Conservation (phyloP, 1,284 basidiomycete species). For the Pseudozyma tsukubaensis region DNA sequence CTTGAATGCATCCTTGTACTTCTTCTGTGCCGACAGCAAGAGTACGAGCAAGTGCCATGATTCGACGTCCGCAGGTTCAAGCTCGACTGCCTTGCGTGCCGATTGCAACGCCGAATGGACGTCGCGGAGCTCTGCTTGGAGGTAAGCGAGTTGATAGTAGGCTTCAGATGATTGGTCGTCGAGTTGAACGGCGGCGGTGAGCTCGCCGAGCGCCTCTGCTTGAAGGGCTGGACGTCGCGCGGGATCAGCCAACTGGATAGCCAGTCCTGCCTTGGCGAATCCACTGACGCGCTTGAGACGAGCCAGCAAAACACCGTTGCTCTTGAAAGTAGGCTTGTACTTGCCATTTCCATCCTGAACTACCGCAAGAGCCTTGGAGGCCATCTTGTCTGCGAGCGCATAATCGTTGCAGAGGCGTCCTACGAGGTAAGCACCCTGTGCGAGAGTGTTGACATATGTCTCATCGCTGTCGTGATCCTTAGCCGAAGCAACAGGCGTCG, state of each 20-base stretch:
- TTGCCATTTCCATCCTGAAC: constrained; percentile 31
- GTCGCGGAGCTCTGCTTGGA: constrained; percentile 77
- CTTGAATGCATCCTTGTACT: constrained; percentile 82
- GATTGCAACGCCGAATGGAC: constrained; percentile 77
- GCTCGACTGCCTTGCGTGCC: constrained; percentile 80
- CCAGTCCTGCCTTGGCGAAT: constrained; percentile 44
- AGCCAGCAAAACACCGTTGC: constrained; percentile 34
- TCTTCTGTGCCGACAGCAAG: constrained; percentile 80
- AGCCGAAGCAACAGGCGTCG: constrained; percentile 17
- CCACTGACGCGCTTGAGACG: constrained; percentile 51
- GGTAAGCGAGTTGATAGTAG: constrained; percentile 72
- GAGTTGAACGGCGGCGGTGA: constrained; percentile 74
- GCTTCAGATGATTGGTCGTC: constrained; percentile 75
- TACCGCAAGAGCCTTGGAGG: constrained; percentile 47
- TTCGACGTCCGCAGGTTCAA: constrained; percentile 78
- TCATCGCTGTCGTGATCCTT: constrained; percentile 53
- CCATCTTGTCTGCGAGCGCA: constrained; percentile 48
- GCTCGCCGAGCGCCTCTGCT: constrained; percentile 68
- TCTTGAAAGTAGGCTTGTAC: constrained; percentile 26
- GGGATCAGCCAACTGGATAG: constrained; percentile 41
- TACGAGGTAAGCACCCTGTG: constrained; percentile 55
- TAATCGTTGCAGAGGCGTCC: constrained; percentile 48
- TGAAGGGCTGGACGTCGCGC: constrained; percentile 35
- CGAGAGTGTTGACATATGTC: constrained; percentile 52
- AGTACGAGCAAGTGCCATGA: constrained; percentile 93